These are phyloP conservation scores for Colletotrichum costaricense DNA, from an alignment of 2,329 filamentous ascomycete species.

Conservation along the genomic window DNA sequence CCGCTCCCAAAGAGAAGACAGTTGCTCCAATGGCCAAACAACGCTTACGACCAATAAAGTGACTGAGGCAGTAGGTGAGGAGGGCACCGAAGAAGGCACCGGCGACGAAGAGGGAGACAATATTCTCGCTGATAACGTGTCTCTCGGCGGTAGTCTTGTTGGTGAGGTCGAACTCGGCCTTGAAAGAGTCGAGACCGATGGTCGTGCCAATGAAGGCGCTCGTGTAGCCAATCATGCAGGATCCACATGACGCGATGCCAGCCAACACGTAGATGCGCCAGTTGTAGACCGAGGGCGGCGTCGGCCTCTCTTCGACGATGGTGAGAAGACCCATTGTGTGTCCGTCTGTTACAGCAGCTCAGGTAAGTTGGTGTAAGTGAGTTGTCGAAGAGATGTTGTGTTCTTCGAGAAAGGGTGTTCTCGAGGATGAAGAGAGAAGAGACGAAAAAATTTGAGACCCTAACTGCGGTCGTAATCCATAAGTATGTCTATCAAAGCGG, in stretches of 20 bases:
- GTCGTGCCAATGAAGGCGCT: conserved; percentile 77
- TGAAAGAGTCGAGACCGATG: conserved; percentile 70
- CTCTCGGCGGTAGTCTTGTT: conserved; percentile 53
- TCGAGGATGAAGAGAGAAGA: neutral
- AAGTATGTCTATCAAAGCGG: neutral
- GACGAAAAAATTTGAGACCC: neutral
- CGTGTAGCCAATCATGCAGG: conserved; percentile 54
- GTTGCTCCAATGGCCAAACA: conserved; percentile 54
- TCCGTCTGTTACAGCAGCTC: no score
- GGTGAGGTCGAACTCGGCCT: conserved; percentile 67
- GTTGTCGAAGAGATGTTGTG: neutral
- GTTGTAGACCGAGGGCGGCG: conserved; percentile 51
- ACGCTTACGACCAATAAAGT: conserved; percentile 66
- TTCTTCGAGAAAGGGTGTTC: neutral
- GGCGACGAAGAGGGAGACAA: conserved; percentile 75
- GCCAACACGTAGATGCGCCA: conserved; percentile 47
- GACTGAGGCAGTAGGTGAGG: conserved; percentile 68
- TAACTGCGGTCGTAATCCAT: neutral
- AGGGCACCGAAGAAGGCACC: conserved; percentile 77
- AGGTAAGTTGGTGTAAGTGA: neutral
- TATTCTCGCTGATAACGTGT: conserved; percentile 69
- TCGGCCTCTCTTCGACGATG: conserved; percentile 49
- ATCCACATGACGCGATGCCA: conserved; percentile 49
- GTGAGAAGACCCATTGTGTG: conserved; percentile 44
- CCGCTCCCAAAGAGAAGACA: conserved; percentile 52